Base-by-base conservation (phyloP, 2,329 filamentous ascomycete species). In the Helotiales sp. region DNA sequence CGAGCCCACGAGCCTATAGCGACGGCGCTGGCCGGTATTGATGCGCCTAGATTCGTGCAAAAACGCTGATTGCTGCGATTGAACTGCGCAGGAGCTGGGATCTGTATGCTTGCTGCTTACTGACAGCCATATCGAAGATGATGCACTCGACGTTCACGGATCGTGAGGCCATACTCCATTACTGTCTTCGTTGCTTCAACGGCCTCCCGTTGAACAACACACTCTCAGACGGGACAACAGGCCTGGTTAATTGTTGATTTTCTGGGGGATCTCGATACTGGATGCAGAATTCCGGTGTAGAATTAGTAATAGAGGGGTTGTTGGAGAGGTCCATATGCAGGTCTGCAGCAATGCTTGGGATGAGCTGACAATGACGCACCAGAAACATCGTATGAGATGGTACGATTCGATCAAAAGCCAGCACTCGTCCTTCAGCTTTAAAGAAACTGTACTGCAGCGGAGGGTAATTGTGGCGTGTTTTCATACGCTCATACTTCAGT, bases 341-440 rank as follows among this genome's bases (percentile, higher is more conserved):
- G 58, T 11, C 10, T 24, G 47, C 37, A 54, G 43, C 32, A 57
- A 34, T 30, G 13, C 58, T 30, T 37, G 24, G 34, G 37, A 32
- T 66, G 50, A 43, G 32, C 62, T 66, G 64, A 66, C 26, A 52
- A 66, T 66, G 59, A 66, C 64, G 64, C 40, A 63, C 37, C 50
- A 15, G 40, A 50, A 50, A 22, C 50, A 63, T 63, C 64, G 64
- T 62, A 66, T 52, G 59, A 66, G 59, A 50, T 64, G 32, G 43
- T 59, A 45, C 50, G 34, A 34, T 34, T 6, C 20, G 32, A 17
- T 30, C 24, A 20, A 63, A 6, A 45, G 52, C 37, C 40, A 43
- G 49, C 17, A 63, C 40, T 54, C 45, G 45, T 43, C 49, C 30
- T 52, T 52, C n/a, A 52, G 30, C 24, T 52, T 52, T 28, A 1